Conservation (phyloP, 78 protist species). For the Cavenderia fasciculata region DNA sequence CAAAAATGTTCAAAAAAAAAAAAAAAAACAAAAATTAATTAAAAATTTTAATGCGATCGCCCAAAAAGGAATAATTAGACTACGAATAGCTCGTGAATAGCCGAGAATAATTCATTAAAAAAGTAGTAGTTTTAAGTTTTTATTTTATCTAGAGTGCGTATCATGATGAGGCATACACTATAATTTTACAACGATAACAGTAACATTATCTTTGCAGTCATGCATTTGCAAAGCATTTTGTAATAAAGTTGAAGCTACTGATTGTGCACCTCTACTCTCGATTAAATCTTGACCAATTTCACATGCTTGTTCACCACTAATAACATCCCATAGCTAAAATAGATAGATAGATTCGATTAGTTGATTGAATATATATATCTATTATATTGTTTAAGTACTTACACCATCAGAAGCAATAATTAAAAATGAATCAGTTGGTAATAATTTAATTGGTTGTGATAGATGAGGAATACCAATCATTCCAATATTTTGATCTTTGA, state of each 20-base stretch:
- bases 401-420: constrained; percentile 80
- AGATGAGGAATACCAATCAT: constrained; percentile 75
- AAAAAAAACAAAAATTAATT: no score
- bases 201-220: constrained; percentile 76
- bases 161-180: no score
- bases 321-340: constrained; percentile 64
- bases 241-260: constrained; percentile 36
- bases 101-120: no score
- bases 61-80: no score
- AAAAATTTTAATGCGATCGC: no score
- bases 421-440: constrained; percentile 36
- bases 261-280: not conserved
- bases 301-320: constrained; percentile 47
- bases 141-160: no score
- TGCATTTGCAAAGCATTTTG: constrained; percentile 24
- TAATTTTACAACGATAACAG: constrained; percentile 69
- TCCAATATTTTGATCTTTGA: constrained; percentile 77
- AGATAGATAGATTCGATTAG: not conserved
- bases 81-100: no score
- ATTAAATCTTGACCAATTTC: constrained; percentile 3
- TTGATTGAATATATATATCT: not conserved
- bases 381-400: not conserved
- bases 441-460: constrained; percentile 33
- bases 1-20: no score
- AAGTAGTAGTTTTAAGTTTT: no score